Evolutionary conservation across 768 basidiomycete species (phyloP).

Genomic region (Trametes villosa): DNA sequence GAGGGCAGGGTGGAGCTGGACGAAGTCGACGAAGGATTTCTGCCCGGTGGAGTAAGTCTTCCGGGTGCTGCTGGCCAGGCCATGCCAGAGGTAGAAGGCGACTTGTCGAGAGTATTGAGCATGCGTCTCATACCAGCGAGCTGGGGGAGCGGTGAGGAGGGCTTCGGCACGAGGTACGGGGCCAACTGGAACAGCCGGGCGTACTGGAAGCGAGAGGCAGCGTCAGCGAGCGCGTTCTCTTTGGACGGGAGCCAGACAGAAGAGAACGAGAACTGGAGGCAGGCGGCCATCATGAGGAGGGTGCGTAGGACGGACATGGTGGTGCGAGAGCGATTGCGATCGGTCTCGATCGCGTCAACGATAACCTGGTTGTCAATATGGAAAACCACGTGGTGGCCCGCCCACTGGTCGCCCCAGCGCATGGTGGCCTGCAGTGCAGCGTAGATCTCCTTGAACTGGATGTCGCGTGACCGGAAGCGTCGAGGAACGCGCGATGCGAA

Average conservation of each 20-base stretch:
- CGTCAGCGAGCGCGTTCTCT: background rate
- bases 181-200: conserved; percentile 30
- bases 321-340: background rate
- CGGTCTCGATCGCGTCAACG: conserved; percentile 12
- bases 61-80: background rate
- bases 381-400: conserved; percentile 34
- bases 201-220: conserved; percentile 19
- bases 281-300: background rate
- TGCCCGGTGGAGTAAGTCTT: background rate
- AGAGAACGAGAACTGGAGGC: background rate
- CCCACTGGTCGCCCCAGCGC: conserved; percentile 34
- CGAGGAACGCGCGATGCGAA: conserved; percentile 33
- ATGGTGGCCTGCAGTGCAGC: conserved; percentile 39
- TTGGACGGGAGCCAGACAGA: background rate
- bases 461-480: conserved; percentile 30
- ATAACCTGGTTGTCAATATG: conserved; percentile 37
- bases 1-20: background rate
- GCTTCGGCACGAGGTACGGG: conserved; percentile 29
- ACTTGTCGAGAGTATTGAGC: conserved; percentile 24
- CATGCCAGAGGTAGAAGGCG: conserved; percentile 3
- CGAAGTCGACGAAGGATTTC: background rate
- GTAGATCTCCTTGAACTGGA: conserved; percentile 41
- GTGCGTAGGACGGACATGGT: background rate
- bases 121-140: conserved; percentile 25
- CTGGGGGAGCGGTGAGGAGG: conserved; percentile 25